These are phyloP conservation scores for Penicillium digitatum DNA, from an alignment of 2,329 filamentous ascomycete species.

Conservation along the genomic window DNA sequence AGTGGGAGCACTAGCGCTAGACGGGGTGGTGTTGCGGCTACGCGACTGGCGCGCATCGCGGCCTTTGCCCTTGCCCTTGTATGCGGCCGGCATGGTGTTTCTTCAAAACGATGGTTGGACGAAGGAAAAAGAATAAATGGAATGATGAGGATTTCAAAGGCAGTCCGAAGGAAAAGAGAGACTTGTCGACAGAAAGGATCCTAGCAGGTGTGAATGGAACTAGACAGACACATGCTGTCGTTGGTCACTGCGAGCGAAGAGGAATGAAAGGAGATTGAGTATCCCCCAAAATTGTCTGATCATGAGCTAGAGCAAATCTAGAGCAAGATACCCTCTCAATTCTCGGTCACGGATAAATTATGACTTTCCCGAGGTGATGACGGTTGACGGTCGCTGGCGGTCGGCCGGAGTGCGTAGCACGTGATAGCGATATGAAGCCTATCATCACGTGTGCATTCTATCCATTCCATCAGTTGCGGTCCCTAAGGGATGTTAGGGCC, in stretches of 20 bases:
- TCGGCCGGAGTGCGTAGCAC: background rate
- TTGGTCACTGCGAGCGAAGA: background rate
- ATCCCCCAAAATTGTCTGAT: background rate
- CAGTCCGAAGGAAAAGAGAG: constrained; percentile 1
- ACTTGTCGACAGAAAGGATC: constrained; percentile 6
- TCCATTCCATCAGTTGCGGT: too few species aligned
- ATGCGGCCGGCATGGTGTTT: constrained; percentile 42
- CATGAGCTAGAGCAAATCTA: background rate
- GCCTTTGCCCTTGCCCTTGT: constrained; percentile 52
- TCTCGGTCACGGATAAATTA: background rate
- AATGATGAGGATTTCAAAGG: background rate
- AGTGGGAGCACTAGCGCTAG: constrained; percentile 50
- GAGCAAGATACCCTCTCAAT: background rate
- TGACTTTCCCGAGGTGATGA: background rate
- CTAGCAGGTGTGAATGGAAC: constrained; percentile 8
- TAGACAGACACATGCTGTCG: constrained; percentile 18
- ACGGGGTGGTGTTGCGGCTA: constrained; percentile 62
- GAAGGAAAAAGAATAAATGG: background rate
- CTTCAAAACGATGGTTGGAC: background rate
- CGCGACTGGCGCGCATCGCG: constrained; percentile 52
- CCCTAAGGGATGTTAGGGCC: too few species aligned
- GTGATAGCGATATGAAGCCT: background rate
- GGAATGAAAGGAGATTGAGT: background rate
- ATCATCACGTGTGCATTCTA: constrained; percentile 1
- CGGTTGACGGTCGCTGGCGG: constrained; percentile 3